phyloP scores from a whole-genome alignment of 352 stramenopile genomes.

The Pythium plurisporium region DNA sequence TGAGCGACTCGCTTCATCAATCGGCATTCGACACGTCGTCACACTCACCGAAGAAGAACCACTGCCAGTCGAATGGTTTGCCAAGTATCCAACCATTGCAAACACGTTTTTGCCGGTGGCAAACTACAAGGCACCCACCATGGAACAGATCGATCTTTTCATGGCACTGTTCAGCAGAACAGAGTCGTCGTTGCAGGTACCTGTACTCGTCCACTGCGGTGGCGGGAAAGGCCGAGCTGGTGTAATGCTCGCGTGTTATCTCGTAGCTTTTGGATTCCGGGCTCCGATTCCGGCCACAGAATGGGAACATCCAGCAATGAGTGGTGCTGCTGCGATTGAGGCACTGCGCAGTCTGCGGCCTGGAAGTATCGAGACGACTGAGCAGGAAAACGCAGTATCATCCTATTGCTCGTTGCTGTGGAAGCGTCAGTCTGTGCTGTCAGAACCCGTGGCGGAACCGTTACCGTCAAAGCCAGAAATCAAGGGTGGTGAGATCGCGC shows the following conservation, averaged over 20 bases:
- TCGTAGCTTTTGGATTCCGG: constrained; percentile 56
- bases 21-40: constrained; percentile 20
- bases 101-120: constrained; percentile 43
- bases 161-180: constrained; percentile 27
- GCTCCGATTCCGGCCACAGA: constrained; percentile 21
- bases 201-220: constrained; percentile 60
- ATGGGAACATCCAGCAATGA: constrained; percentile 44
- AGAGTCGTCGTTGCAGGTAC: neutral
- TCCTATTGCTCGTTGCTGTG: constrained; percentile 52
- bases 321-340: constrained; percentile 35
- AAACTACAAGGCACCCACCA: constrained; percentile 53
- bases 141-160: constrained; percentile 60
- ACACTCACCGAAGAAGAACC: constrained; percentile 26
- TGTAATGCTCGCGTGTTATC: constrained; percentile 62
- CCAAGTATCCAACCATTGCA: constrained; percentile 18
- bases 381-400: constrained; percentile 42
- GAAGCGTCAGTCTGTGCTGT: constrained; percentile 43
- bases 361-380: constrained; percentile 51
- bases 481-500: constrained; percentile 23
- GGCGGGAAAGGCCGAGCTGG: constrained; percentile 59
- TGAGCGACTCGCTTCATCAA: constrained; percentile 8
- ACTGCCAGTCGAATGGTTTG: constrained; percentile 22
- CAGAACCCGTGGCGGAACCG: constrained; percentile 24
- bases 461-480: constrained; percentile 31
- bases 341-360: constrained; percentile 38